Percentiles rank a stretch among this genome's conserved stretches.
These are phyloP conservation scores for Arthroderma sp. DNA, from an alignment of 2,329 filamentous ascomycete genomes.

Conservation along the genomic window DNA sequence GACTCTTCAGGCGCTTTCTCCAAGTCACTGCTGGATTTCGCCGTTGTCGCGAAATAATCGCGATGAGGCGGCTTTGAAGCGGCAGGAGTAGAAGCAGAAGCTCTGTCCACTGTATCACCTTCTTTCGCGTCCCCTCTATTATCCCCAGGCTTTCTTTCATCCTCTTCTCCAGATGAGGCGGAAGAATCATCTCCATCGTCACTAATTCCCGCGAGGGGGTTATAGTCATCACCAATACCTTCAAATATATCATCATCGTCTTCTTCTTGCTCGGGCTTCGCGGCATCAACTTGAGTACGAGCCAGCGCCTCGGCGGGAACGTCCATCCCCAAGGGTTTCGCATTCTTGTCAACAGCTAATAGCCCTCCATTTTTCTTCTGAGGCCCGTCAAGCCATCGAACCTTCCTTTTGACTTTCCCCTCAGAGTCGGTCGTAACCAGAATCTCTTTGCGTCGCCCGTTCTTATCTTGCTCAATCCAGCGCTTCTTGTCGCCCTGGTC, in stretches of 20 bases:
- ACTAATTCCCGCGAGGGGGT: slow-evolving; percentile 42
- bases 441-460: slow-evolving; percentile 41
- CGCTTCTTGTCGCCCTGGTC: slow-evolving; percentile 34
- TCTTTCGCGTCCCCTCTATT: neutral
- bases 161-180: slow-evolving; percentile 25
- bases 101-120: neutral
- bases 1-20: slow-evolving; percentile 30
- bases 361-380: slow-evolving; percentile 23
- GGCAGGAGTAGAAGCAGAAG: neutral
- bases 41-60: slow-evolving; percentile 35
- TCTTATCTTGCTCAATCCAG: slow-evolving; percentile 43
- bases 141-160: slow-evolving; percentile 13
- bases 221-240: slow-evolving; percentile 46
- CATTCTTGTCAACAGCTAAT: slow-evolving; percentile 31
- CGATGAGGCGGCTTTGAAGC: slow-evolving; percentile 20
- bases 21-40: slow-evolving; percentile 6
- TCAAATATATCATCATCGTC: slow-evolving; percentile 51
- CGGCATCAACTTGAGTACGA: slow-evolving; percentile 17
- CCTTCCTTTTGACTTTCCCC: slow-evolving; percentile 49
- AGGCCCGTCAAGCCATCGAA: slow-evolving; percentile 38
- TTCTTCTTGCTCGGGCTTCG: slow-evolving; percentile 27
- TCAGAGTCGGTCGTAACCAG: slow-evolving; percentile 46
- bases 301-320: slow-evolving; percentile 31
- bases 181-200: slow-evolving; percentile 35
- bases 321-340: slow-evolving; percentile 39